These are phyloP conservation scores for Colletotrichum lini DNA, from an alignment of 2,329 filamentous ascomycete genomes.

Conservation along the genomic window DNA sequence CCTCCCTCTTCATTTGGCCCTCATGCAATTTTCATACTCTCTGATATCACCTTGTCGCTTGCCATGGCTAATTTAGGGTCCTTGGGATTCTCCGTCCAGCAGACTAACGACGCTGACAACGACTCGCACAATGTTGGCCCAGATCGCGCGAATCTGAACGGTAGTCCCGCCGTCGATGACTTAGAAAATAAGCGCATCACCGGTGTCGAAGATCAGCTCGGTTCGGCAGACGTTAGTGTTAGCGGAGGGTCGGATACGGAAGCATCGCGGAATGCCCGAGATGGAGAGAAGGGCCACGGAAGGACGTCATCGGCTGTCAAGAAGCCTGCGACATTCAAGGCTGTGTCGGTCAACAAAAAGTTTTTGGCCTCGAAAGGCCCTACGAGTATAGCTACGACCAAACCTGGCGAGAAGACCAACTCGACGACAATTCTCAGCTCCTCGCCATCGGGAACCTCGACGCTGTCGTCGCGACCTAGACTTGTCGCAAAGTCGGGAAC, in stretches of 20 bases:
- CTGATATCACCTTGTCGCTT: slow-evolving; percentile 2
- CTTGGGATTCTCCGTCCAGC: slow-evolving; percentile 36
- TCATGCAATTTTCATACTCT: slow-evolving; percentile 12
- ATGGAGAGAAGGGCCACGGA: slow-evolving; percentile 71
- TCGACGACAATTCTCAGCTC: slow-evolving; percentile 61
- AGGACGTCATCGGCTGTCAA: slow-evolving; percentile 74
- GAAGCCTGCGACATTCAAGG: slow-evolving; percentile 85
- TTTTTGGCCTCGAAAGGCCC: slow-evolving; percentile 82
- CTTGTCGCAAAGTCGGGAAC: slow-evolving; percentile 82
- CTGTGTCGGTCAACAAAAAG: slow-evolving; percentile 87
- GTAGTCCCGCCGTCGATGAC: slow-evolving; percentile 63
- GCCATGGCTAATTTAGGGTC: slow-evolving; percentile 47
- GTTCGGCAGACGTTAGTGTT: slow-evolving; percentile 76
- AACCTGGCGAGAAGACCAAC: slow-evolving; percentile 66
- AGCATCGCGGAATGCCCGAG: slow-evolving; percentile 72
- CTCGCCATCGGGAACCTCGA: slow-evolving; percentile 61
- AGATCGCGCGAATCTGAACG: slow-evolving; percentile 64
- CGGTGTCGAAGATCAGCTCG: slow-evolving; percentile 70
- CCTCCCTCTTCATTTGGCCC: slow-evolving; percentile 5
- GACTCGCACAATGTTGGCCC: slow-evolving; percentile 64
- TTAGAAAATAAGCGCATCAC: slow-evolving; percentile 71
- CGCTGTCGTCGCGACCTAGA: slow-evolving; percentile 74
- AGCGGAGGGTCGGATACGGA: slow-evolving; percentile 86
- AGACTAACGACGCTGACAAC: slow-evolving; percentile 54
- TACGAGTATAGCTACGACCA: slow-evolving; percentile 59